Evolutionary conservation across 2,329 filamentous ascomycete genomes (phyloP).

Genomic region (Venturia pyrina): DNA sequence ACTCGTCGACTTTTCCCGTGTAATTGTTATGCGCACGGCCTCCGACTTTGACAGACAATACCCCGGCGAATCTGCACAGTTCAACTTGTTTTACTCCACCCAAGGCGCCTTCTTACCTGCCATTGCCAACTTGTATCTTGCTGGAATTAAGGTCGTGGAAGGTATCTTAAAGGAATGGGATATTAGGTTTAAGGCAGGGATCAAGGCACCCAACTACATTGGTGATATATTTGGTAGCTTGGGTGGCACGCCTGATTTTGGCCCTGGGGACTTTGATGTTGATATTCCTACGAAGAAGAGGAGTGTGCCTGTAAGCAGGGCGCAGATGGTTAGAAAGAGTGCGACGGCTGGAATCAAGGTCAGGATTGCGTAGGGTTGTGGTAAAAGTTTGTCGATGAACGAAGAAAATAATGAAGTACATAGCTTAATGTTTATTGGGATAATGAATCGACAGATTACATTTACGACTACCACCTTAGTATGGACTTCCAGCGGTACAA

Average conservation of each 20-base stretch:
- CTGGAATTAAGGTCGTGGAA: conserved; percentile 54
- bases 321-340: background rate
- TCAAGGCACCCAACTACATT: conserved; percentile 54
- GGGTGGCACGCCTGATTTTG: conserved; percentile 13
- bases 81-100: conserved; percentile 49
- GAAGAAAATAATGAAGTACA: background rate
- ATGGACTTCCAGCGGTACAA: too few species aligned
- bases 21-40: conserved; percentile 33
- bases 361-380: background rate
- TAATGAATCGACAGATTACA: background rate
- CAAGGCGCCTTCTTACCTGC: conserved; percentile 55
- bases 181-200: conserved; percentile 44
- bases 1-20: conserved; percentile 24
- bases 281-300: background rate
- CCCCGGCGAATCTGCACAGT: conserved; percentile 41
- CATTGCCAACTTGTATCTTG: conserved; percentile 55
- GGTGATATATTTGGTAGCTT: conserved; percentile 45
- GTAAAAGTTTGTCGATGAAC: background rate
- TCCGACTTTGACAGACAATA: conserved; percentile 60
- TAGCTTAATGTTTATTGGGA: background rate
- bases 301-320: background rate
- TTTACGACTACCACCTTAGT: background rate
- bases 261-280: background rate
- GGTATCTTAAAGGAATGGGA: conserved; percentile 56
- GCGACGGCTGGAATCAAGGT: conserved; percentile 4